Evolutionary conservation across 129 eudicot genomes (phyloP).

Genomic region (Sambucus nigra): DNA sequence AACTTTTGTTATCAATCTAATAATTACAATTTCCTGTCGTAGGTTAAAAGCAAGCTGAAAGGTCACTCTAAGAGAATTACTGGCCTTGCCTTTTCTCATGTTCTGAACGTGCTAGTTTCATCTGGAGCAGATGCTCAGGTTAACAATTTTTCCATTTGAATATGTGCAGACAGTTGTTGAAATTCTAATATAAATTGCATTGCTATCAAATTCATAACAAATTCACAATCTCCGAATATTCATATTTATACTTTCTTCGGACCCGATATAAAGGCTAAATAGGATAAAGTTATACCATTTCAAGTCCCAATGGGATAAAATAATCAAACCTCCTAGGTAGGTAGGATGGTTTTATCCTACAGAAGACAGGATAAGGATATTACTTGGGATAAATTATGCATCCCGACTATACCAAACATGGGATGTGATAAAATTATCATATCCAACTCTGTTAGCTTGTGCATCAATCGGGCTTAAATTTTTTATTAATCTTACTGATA

Average conservation of each 20-base stretch:
- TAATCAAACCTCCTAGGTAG: too few relatives aligned
- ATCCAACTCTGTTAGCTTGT: too few relatives aligned
- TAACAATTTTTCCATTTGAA: conserved; percentile 15
- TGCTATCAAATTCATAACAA: not conserved
- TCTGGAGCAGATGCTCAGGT: conserved; percentile 98
- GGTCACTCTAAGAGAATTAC: conserved; percentile 88
- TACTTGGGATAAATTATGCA: too few relatives aligned
- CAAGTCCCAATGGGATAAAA: too few relatives aligned
- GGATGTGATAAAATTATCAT: too few relatives aligned
- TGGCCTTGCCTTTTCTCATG: conserved; percentile 86
- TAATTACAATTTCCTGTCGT: conserved; percentile 2
- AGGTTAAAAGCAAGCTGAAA: conserved; percentile 93
- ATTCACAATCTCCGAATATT: not conserved
- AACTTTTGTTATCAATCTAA: not conserved
- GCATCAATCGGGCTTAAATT: too few relatives aligned
- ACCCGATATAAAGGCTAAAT: too few relatives aligned
- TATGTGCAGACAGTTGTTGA: not conserved
- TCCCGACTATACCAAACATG: too few relatives aligned
- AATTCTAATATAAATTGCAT: not conserved
- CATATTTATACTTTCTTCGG: not conserved
- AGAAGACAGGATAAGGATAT: too few relatives aligned
- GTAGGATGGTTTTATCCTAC: too few relatives aligned
- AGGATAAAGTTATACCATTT: too few relatives aligned
- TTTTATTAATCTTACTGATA: too few relatives aligned
- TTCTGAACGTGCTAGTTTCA: conserved; percentile 66